Base-by-base conservation (phyloP, 768 basidiomycete species). In the Asterophora lycoperdoides region DNA sequence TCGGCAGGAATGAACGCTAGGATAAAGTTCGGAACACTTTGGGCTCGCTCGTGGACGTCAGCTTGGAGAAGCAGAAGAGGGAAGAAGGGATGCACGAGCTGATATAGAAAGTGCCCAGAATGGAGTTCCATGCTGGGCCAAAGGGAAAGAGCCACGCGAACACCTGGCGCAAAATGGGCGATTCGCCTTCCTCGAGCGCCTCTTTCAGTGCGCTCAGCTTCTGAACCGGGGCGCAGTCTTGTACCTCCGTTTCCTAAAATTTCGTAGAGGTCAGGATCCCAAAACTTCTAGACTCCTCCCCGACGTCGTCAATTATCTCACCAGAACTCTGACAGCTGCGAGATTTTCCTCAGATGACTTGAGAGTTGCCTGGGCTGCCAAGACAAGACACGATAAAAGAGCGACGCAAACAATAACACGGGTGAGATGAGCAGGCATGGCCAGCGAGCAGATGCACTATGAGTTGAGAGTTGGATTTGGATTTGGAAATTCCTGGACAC, bases 41-140 rank as follows among this genome's bases (percentile, higher is more conserved):
- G 14, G 41, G 42, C n/a, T n/a, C n/a, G n/a, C n/a, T 50, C 26
- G 39, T 49, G 54, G 53, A 55, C 45, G 44, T 49, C 52, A 39
- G n/a, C 23, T 3, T 23, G 23, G 23, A 23, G 23, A 23, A 23
- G 23, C 34, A 44, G 43, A 40, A 33, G 40, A 36, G 30, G 26
- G 30, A 48, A 11, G 14, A 49, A 14, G 37, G 35, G 49, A 79
- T 89, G 62, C 64, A 93, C 92, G 91, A 94, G 76, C 89, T 93
- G 69, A 94, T 94, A 73, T 94, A 94, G 75, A 94, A 93, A 15
- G 93, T 94, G 53, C 89, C 93, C 23, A 94, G 75, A 48, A 96
- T 75, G 33, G 89, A 86, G 66, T 93, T 93, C 84, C 84, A 89
- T 6, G 81, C 92, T 50, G 90, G 91, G 29, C 89, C 87, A 60